phyloP scores from a whole-genome alignment of 2,329 filamentous ascomycete species.

The Xylaria sp. region DNA sequence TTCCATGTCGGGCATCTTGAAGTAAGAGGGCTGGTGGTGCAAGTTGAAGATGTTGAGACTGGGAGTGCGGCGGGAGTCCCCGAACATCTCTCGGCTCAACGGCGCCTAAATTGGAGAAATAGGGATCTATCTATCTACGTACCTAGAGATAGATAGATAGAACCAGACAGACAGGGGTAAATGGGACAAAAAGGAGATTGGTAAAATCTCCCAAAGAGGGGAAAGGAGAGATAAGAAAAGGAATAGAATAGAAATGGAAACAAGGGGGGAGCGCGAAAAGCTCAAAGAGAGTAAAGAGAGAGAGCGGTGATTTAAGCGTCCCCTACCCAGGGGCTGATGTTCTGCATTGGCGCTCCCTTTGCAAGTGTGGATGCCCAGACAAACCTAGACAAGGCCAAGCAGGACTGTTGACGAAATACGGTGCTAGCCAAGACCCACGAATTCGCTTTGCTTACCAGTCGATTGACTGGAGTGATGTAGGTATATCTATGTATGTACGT shows the following conservation, averaged over 20 bases:
- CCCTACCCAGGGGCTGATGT: neutral
- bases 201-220: too few relatives aligned
- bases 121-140: too few relatives aligned
- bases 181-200: neutral
- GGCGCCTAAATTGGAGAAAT: too few relatives aligned
- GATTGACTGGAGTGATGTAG: too few relatives aligned
- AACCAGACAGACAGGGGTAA: too few relatives aligned
- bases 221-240: neutral
- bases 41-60: constrained; percentile 33
- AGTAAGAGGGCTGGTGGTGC: constrained; percentile 36
- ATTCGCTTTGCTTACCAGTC: too few relatives aligned
- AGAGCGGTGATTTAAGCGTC: neutral
- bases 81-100: constrained; percentile 37
- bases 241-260: neutral
- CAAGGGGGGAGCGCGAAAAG: neutral
- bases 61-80: constrained; percentile 33
- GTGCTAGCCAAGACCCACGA: neutral
- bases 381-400: neutral
- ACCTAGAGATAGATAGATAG: too few relatives aligned
- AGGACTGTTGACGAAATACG: too few relatives aligned
- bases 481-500: too few relatives aligned
- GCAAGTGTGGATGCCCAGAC: neutral
- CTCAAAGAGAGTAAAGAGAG: neutral
- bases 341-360: neutral
- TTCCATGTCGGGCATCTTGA: constrained; percentile 40